Evolutionary conservation across 345 rosid species (phyloP), one percentile per base, ranked within the genome.

Genomic region (Rhizophora mangle): DNA sequence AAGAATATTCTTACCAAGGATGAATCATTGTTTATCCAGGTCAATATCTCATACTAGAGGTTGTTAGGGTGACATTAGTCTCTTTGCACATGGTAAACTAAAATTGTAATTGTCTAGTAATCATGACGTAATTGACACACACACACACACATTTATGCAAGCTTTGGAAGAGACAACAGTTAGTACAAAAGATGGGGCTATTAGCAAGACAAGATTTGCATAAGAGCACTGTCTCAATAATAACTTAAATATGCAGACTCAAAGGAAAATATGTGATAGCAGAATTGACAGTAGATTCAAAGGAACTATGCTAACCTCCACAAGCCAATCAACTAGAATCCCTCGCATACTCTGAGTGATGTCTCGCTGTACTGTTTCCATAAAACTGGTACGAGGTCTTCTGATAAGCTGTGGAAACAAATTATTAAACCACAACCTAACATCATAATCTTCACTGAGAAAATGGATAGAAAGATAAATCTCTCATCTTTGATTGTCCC

Each of bases 251-350:
- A 43, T 4, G 0, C 16, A 43, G 15, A 43, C 16, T 43, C 49
- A 43, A 43, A 43, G 19, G 49, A 43, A 43, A 15, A 13, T 2
- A 43, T 13, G 49, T 43, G 19, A 43, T 43, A 43, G 49, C 49
- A 43, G 18, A 18, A 3, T 43, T 13, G 10, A 11, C 47, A 43
- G 18, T 43, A 56, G 8, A 22, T 10, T 10, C 16, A 27, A 7
- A 21, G 31, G 52, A 19, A 20, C 53, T 72, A 60, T 52, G n/a
- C 78, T 67, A 72, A 92, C 99, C 98, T 95, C 99, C 27, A 95
- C 96, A 81, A 95, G 99, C 99, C 99, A 95, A 80, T 95, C 96
- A 69, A 95, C 84, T 32, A 95, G 70, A 72, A 95, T 92, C 56
- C 89, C 96, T 3, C 99, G 77, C 99, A 95, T 95, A 73, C 84